Conservation (phyloP, 2,329 filamentous ascomycete species). For the Hypoxylon sp. region DNA sequence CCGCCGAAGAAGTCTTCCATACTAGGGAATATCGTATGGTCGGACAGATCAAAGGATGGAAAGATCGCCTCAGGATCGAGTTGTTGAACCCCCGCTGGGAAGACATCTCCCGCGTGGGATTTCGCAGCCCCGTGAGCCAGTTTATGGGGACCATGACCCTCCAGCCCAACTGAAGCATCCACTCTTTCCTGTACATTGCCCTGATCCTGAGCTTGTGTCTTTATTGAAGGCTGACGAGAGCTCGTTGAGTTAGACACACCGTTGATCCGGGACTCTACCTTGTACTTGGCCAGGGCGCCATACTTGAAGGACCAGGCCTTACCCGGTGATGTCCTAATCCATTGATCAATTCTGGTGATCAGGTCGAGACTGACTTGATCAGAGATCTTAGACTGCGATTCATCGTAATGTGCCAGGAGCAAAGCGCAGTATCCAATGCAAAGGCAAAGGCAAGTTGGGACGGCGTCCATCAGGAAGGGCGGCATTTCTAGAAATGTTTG, state of each 20-base stretch:
- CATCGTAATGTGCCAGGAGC: constrained; percentile 54
- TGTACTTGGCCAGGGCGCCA: constrained; percentile 50
- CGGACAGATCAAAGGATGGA: constrained; percentile 44
- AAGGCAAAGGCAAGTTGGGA: constrained; percentile 52
- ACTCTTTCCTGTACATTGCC: constrained; percentile 8
- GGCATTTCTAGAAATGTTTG: constrained; percentile 55
- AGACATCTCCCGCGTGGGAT: constrained; percentile 26
- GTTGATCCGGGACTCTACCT: constrained; percentile 50
- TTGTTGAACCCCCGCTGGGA: constrained; percentile 28
- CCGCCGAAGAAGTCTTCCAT: constrained; percentile 56
- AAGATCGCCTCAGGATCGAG: constrained; percentile 35
- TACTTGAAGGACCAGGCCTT: constrained; percentile 55
- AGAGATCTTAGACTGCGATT: constrained; percentile 52
- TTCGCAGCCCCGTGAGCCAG: constrained; percentile 7
- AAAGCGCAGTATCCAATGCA: constrained; percentile 55
- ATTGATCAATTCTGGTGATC: constrained; percentile 52
- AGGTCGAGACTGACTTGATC: constrained; percentile 50
- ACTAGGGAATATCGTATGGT: constrained; percentile 51
- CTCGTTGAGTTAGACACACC: constrained; percentile 12
- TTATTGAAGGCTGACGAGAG: constrained; percentile 13
- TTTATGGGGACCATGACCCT: constrained; percentile 2
- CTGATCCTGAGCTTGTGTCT: constrained; percentile 9
- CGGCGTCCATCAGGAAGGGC: constrained; percentile 51
- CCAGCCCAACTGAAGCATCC: background rate
- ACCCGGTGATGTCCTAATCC: constrained; percentile 52